Evolutionary conservation across 495 filamentous ascomycete species (phyloP).

Genomic region (Cercophora samala): DNA sequence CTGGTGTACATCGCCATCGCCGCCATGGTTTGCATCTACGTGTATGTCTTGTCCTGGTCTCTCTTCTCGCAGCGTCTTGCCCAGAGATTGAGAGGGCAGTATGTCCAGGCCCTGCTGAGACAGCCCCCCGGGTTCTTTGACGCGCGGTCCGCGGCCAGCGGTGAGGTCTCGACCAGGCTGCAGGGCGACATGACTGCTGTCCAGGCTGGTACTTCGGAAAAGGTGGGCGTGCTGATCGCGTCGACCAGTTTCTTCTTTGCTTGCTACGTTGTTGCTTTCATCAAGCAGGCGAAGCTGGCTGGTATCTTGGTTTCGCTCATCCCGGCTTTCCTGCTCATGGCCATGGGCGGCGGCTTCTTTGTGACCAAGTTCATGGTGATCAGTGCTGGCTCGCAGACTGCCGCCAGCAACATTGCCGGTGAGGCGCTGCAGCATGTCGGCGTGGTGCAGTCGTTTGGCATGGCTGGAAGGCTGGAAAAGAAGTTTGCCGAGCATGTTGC

Average conservation of each 20-base stretch:
- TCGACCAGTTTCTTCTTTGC: conserved; percentile 60
- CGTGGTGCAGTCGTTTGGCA: conserved; percentile 51
- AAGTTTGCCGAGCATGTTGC: conserved; percentile 51
- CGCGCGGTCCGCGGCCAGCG: conserved; percentile 48
- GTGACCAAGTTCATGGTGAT: conserved; percentile 56
- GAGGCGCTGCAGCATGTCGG: conserved; percentile 46
- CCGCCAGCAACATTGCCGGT: conserved; percentile 43
- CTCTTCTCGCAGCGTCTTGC: conserved; percentile 59
- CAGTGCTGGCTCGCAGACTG: conserved; percentile 48
- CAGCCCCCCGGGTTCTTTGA: conserved; percentile 65
- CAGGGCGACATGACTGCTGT: conserved; percentile 60
- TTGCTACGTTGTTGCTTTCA: conserved; percentile 62
- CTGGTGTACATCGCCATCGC: conserved; percentile 63
- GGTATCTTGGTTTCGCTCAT: conserved; percentile 57
- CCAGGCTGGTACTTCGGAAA: conserved; percentile 62
- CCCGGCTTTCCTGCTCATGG: conserved; percentile 65
- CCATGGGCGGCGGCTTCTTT: conserved; percentile 56
- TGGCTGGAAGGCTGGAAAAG: conserved; percentile 45
- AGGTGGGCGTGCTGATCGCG: conserved; percentile 59
- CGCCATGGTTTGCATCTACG: conserved; percentile 59
- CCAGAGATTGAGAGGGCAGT: conserved; percentile 57
- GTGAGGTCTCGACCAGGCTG: conserved; percentile 61
- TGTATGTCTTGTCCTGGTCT: conserved; percentile 55
- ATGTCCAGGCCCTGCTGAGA: conserved; percentile 54
- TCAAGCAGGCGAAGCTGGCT: conserved; percentile 52